Evolutionary conservation across 495 filamentous ascomycete species (phyloP).

Genomic region (Cetradonia linearis): DNA sequence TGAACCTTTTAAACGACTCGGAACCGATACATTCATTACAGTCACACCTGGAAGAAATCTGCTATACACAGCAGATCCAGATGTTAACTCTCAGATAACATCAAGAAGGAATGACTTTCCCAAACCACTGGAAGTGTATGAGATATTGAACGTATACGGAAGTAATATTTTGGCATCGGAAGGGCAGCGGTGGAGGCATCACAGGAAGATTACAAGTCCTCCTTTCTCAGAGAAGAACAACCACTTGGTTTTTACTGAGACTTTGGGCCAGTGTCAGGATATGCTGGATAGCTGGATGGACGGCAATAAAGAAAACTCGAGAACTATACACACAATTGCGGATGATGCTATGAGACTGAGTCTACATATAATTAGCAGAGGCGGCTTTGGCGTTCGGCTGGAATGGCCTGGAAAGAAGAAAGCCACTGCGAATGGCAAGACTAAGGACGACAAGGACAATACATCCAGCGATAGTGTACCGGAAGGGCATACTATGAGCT

Average conservation of each 20-base stretch:
- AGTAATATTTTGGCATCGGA: slow-evolving; percentile 55
- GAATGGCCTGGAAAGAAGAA: slow-evolving; percentile 36
- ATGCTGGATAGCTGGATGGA: slow-evolving; percentile 13
- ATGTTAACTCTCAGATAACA: slow-evolving; percentile 50
- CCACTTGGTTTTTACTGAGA: slow-evolving; percentile 50
- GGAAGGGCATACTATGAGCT: slow-evolving; percentile 49
- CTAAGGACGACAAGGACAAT: not conserved
- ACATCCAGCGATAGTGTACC: not conserved
- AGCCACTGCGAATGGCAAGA: not conserved
- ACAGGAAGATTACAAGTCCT: slow-evolving; percentile 57
- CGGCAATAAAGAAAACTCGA: not conserved
- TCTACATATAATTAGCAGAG: slow-evolving; percentile 57
- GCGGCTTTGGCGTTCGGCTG: slow-evolving; percentile 52
- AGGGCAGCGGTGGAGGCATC: slow-evolving; percentile 51
- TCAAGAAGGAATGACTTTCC: slow-evolving; percentile 54
- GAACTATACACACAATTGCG: slow-evolving; percentile 11
- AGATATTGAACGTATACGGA: slow-evolving; percentile 50
- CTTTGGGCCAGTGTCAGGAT: slow-evolving; percentile 30
- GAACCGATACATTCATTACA: slow-evolving; percentile 45
- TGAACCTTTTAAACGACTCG: slow-evolving; percentile 32
- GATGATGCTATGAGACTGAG: slow-evolving; percentile 49
- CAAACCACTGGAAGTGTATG: slow-evolving; percentile 51
- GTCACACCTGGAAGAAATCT: slow-evolving; percentile 40
- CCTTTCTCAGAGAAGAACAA: slow-evolving; percentile 67
- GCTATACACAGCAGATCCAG: slow-evolving; percentile 45